Evolutionary conservation across 352 stramenopile species (phyloP).

Genomic region (Phytophthora fragariaefolia): DNA sequence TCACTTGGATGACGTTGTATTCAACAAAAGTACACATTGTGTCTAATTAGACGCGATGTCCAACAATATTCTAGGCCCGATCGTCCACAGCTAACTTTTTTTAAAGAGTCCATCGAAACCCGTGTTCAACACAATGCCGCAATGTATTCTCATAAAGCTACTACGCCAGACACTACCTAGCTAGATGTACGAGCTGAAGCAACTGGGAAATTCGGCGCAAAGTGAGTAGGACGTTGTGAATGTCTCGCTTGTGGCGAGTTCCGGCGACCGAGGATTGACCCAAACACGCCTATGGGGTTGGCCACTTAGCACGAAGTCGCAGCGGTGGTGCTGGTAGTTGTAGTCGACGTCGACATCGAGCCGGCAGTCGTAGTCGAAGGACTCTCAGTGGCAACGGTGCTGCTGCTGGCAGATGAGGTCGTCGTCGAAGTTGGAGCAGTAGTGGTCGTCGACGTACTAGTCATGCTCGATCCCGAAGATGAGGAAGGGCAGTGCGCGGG

Average conservation of each 20-base stretch:
- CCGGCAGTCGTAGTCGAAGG: slow-evolving; percentile 17
- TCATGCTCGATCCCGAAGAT: slow-evolving; percentile 27
- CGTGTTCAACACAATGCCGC: slow-evolving; percentile 6
- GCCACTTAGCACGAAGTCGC: slow-evolving; percentile 27
- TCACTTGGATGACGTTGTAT: too few species aligned
- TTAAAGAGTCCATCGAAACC: neutral
- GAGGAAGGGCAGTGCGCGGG: slow-evolving; percentile 26
- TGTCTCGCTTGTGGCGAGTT: slow-evolving; percentile 14
- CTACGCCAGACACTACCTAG: slow-evolving; percentile 1
- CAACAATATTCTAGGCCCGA: too few species aligned
- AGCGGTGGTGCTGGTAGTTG: slow-evolving; percentile 13
- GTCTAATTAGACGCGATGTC: too few species aligned
- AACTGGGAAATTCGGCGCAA: slow-evolving; percentile 9
- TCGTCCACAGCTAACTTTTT: too few species aligned
- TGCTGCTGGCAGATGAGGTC: slow-evolving; percentile 1
- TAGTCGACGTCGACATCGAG: slow-evolving; percentile 6
- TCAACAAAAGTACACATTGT: too few species aligned
- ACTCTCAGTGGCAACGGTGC: neutral
- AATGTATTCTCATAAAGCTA: slow-evolving; percentile 17
- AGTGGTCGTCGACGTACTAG: slow-evolving; percentile 28
- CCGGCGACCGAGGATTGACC: neutral
- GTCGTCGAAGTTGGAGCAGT: slow-evolving; percentile 12
- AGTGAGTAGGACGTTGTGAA: slow-evolving; percentile 4
- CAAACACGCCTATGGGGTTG: neutral
- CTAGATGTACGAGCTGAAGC: neutral